Percentiles rank a stretch among this genome's conserved stretches.
These are phyloP conservation scores for Periconia digitata DNA, from an alignment of 2,329 filamentous ascomycete species.

Conservation along the genomic window DNA sequence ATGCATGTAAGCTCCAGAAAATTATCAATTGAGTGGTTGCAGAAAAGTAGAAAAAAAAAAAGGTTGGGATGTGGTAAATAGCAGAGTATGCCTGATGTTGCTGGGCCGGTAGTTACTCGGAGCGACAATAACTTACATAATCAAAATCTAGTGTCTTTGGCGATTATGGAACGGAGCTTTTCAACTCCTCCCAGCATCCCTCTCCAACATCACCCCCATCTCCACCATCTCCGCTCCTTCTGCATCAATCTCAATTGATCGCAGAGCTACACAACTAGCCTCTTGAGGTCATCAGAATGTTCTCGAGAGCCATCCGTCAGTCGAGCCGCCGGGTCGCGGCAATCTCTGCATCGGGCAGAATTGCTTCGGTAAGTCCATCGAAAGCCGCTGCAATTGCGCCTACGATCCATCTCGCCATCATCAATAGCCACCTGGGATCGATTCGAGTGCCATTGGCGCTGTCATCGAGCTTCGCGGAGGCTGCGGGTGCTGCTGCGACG, in stretches of 20 bases:
- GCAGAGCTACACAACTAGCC: slow-evolving; percentile 44
- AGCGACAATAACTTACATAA: background rate
- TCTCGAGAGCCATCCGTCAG: slow-evolving; percentile 97
- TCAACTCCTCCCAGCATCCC: slow-evolving; percentile 32
- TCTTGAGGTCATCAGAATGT: slow-evolving; percentile 67
- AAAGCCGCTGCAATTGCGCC: slow-evolving; percentile 45
- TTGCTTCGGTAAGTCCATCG: slow-evolving; percentile 84
- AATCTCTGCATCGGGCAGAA: slow-evolving; percentile 87
- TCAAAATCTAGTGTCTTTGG: background rate
- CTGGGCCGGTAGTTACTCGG: background rate
- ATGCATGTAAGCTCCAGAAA: too few relatives aligned
- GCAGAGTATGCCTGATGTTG: background rate
- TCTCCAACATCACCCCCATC: slow-evolving; percentile 37
- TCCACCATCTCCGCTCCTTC: slow-evolving; percentile 39
- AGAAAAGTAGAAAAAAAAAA: too few relatives aligned
- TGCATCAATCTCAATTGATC: slow-evolving; percentile 49
- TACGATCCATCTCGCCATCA: slow-evolving; percentile 38
- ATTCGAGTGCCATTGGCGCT: slow-evolving; percentile 37
- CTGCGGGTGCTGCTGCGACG: slow-evolving; percentile 44
- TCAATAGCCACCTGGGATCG: slow-evolving; percentile 36
- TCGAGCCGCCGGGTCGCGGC: slow-evolving; percentile 93
- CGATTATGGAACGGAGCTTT: slow-evolving; percentile 17
- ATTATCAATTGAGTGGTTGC: too few relatives aligned
- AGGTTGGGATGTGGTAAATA: too few relatives aligned
- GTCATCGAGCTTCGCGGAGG: slow-evolving; percentile 40